Evolutionary conservation across 169 alveolate species (phyloP), one percentile per base, ranked within the genome.

Genomic region (Eimeria acervulina): DNA sequence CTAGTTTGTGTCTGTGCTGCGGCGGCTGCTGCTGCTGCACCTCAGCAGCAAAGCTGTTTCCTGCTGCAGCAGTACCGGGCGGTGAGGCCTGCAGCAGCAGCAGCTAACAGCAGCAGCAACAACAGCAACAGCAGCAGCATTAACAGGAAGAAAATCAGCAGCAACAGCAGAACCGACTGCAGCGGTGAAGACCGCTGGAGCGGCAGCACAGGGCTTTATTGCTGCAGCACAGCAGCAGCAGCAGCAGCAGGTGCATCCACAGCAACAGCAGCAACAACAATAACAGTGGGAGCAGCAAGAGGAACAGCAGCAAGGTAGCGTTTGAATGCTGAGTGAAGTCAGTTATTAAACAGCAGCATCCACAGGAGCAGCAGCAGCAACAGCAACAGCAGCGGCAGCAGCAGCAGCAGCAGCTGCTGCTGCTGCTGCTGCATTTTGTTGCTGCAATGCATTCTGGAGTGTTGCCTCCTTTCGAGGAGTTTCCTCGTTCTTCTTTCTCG

Each of bases 371-470:
- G 12, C 55, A 7, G 55, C 55, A 47, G 47, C 83, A n/a, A 42
- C 83, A 72, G 83, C 52, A 72, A 42, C 83, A 31, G 83, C 83
- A 31, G 83, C 83, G 42, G 83, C 40, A 23, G 47, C 83, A 31
- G 83, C 40, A 72, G 83, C 83, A 72, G 83, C 83, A 31, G 83
- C 83, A 13, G 83, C 83, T 72, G 83, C 83, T 72, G 83, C 47
- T 23, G 83, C 83, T 23, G 55, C 55, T 47, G 55, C 55, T 47
- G 55, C 55, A 47, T 5, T 12, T 7, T 7, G 12, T 7, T 7
- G 55, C 5, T 12, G 55, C 5, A 12, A 47, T 47, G 55, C 47
- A 72, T 72, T 8, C 83, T 6, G 83, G 83, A 17, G 2, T 42
- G 4, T 21, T 72, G 2, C 21, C 83, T 19, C n/a, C 40, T 38